A percentile compares a stretch with the other conserved stretches of the same genome.
Conservation (phyloP, 2,329 filamentous ascomycete species). For the Alternaria sp. region DNA sequence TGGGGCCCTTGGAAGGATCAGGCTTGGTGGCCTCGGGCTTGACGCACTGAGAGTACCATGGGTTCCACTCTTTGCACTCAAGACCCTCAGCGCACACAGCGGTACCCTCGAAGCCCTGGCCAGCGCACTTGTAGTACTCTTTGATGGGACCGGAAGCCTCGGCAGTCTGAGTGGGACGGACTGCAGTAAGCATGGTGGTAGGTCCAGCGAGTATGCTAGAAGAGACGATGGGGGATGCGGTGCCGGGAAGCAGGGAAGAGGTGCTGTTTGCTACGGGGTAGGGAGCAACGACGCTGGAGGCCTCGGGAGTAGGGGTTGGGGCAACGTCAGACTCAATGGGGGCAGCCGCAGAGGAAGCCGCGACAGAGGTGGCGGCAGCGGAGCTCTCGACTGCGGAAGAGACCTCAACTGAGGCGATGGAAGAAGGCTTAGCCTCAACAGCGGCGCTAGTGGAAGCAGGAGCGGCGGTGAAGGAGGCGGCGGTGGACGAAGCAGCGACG, state of each 20-base stretch:
- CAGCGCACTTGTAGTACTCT: conserved; percentile 55
- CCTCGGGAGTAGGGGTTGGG: conserved; percentile 8
- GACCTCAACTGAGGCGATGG: conserved; percentile 21
- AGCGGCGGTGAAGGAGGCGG: conserved; percentile 14
- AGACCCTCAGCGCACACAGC: conserved; percentile 52
- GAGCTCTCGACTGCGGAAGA: conserved; percentile 8
- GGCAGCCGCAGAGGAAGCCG: conserved; percentile 9
- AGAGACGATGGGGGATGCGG: not conserved
- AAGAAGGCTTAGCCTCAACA: conserved; percentile 15
- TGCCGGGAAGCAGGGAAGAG: conserved; percentile 12
- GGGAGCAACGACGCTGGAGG: conserved; percentile 13
- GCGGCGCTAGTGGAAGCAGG: conserved; percentile 15
- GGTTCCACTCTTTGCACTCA: conserved; percentile 54
- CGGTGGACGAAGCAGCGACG: conserved; percentile 9
- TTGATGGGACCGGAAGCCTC: conserved; percentile 25
- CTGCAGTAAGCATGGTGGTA: conserved; percentile 35
- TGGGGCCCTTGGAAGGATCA: conserved; percentile 20
- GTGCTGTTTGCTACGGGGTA: conserved; percentile 23
- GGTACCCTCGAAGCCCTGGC: conserved; percentile 52
- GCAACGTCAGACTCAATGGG: conserved; percentile 18
- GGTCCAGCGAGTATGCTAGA: conserved; percentile 17
- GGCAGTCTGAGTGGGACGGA: conserved; percentile 32
- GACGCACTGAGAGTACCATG: conserved; percentile 59
- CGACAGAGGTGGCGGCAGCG: conserved; percentile 16
- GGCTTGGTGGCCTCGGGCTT: conserved; percentile 24